Base-by-base conservation (phyloP, 2,329 filamentous ascomycete species). In the Ampelomyces quisqualis region DNA sequence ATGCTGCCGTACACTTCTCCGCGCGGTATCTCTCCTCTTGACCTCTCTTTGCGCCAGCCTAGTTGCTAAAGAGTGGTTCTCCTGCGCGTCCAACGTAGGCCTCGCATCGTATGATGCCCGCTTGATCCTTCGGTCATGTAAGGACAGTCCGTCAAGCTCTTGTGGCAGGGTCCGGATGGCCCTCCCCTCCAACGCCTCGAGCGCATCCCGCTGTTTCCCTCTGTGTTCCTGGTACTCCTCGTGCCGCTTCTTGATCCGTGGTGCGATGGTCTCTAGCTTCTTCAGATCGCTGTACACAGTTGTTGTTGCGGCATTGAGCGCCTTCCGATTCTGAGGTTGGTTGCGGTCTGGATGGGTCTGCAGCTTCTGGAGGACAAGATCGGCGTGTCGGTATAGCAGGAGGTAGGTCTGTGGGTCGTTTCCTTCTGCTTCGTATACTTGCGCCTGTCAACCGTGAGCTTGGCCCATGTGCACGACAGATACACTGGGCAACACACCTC, bases 331-430 rank as follows among this genome's bases (percentile, higher is more conserved):
- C 23, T 85, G 80, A 7, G 80, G 77, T 6, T 81, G 77, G 53
- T 80, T 85, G 31, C 81, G 81, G 40, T 93, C 82, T 1, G 91
- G 90, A 57, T 97, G 93, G 1, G 73, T 77, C 0, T 80, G 77
- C 7, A 98, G 75, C 38, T 85, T 78, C 5, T 88, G 80, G 19
- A 95, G 73, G 17, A 95, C 80, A n/a, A 98, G 81, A 38, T 85
- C 78, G 7, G 89, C 89, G 70, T 95, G 90, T 55, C 93, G 84
- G 64, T 93, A 88, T n/a, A 95, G 80, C 44, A 97, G 82, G 39
- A 96, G 79, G 67, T 95, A 98, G 4, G 91, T 88, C 62, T 93
- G 86, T 57, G 90, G 82, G 51, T 89, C 82, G 69, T 96, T 90
- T 58, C 85, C 85, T 68, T 97, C 91, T 28, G 80, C 79, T 58